These are phyloP conservation scores for Aspergillus heteromorphus DNA, from an alignment of 495 filamentous ascomycete species.

Conservation along the genomic window DNA sequence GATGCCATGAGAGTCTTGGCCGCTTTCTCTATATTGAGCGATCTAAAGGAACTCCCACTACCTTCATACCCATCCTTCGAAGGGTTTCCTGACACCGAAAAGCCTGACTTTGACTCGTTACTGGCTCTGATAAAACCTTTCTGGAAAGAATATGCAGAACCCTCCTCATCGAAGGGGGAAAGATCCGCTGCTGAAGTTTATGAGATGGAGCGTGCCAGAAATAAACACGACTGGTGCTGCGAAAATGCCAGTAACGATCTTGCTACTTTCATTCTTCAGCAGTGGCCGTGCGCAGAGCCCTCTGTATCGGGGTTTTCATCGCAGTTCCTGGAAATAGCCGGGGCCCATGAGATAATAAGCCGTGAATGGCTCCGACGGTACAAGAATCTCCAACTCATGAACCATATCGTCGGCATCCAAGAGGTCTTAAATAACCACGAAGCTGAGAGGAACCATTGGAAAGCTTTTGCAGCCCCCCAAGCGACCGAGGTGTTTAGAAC, in stretches of 20 bases:
- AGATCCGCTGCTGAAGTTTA: background rate
- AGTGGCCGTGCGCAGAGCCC: slow-evolving; percentile 35
- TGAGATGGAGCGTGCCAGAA: slow-evolving; percentile 10
- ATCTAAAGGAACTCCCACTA: slow-evolving; percentile 24
- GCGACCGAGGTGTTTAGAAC: background rate
- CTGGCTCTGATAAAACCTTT: slow-evolving; percentile 20
- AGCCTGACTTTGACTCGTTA: slow-evolving; percentile 17
- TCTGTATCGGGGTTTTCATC: slow-evolving; percentile 15
- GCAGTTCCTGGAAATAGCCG: slow-evolving; percentile 24
- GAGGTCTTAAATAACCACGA: slow-evolving; percentile 12
- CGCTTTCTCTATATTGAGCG: slow-evolving; percentile 29
- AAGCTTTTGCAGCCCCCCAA: background rate
- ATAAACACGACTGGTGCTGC: slow-evolving; percentile 20
- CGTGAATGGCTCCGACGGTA: slow-evolving; percentile 46
- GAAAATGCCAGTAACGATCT: slow-evolving; percentile 20
- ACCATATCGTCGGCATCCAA: slow-evolving; percentile 30
- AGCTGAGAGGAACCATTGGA: background rate
- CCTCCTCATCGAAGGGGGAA: background rate
- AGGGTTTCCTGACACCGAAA: slow-evolving; percentile 19
- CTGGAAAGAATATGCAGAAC: background rate
- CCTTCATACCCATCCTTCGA: slow-evolving; percentile 27
- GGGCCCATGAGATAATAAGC: slow-evolving; percentile 32
- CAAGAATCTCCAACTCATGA: slow-evolving; percentile 39
- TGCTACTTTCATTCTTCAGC: slow-evolving; percentile 24
- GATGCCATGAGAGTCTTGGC: slow-evolving; percentile 28